phyloP scores from a whole-genome alignment of 768 basidiomycete species.

The Suillus bovinus region DNA sequence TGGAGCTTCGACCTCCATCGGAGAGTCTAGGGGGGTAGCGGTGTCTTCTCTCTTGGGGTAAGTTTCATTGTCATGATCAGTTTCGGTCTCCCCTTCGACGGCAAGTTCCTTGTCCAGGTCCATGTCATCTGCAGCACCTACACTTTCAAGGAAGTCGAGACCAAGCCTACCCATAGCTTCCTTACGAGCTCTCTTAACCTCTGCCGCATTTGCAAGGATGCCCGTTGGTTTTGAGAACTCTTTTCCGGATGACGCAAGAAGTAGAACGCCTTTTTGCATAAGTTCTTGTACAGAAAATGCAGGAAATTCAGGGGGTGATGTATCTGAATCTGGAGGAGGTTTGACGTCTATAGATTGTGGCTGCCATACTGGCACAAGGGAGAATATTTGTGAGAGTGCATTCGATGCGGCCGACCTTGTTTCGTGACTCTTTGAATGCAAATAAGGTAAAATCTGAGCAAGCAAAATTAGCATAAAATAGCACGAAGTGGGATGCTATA shows the following conservation, averaged over 20 bases:
- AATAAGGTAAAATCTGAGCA: conserved; percentile 79
- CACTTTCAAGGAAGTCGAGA: conserved; percentile 78
- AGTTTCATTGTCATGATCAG: conserved; percentile 42
- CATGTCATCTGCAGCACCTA: conserved; percentile 74
- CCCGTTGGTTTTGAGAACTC: conserved; percentile 80
- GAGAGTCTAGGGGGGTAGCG: conserved; percentile 33
- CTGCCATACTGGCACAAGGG: conserved; percentile 79
- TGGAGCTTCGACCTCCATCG: conserved; percentile 47
- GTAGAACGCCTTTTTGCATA: conserved; percentile 71
- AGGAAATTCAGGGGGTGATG: conserved; percentile 58
- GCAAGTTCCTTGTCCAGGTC: conserved; percentile 84
- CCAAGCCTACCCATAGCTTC: conserved; percentile 89
- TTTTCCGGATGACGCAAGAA: conserved; percentile 91
- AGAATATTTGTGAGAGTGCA: conserved; percentile 86
- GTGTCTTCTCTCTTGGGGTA: conserved; percentile 41
- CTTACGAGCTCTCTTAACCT: conserved; percentile 84
- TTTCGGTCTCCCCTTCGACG: conserved; percentile 52
- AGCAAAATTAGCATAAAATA: conserved; percentile 3
- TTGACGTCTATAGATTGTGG: conserved; percentile 32
- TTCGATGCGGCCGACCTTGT: conserved; percentile 88
- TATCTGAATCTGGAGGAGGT: conserved; percentile 27
- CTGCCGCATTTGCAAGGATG: conserved; percentile 69
- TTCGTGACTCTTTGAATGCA: conserved; percentile 91
- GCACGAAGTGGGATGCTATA: conserved; percentile 9
- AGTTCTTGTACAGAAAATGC: conserved; percentile 77